Evolutionary conservation across 768 basidiomycete genomes (phyloP), one percentile per base, ranked within the genome.

Genomic region (Termitomyces bulborhizus): DNA sequence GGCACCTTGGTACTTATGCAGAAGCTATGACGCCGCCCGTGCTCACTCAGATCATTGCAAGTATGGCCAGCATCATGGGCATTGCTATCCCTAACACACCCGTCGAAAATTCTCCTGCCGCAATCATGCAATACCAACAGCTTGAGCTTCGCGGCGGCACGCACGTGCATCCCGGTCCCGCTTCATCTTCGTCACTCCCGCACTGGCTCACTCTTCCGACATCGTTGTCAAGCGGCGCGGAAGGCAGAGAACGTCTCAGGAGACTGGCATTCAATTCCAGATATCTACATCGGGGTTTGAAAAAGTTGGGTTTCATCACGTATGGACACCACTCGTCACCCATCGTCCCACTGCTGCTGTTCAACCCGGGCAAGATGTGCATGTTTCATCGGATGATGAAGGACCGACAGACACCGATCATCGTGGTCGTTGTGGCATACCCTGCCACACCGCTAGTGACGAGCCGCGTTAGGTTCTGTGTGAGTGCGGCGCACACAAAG

Each of bases 21-120:
- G 96, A 99, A 71, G 73, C 90, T 1, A 94, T 96, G 81, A 72
- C 91, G 0, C 96, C 96, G 0, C 82, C 93, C 0, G 92, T 99
- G 46, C 77, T 97, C 31, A 90, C 89, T 16, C 97, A 99, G 69
- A 77, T 98, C 62, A 73, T 95, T 48, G 83, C 96, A 2, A 89
- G 89, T 58, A 97, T 96, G 91, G 90, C 87, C 0, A 93, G 91
- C 61, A 98, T 99, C 73, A 98, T 98, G 94, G 96, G 96, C 29
- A 70, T 93, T 56, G 66, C 79, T 11, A 57, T 73, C 5, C 67
- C 76, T 9, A 63, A 75, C 32, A 18, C 71, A 29, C n/a, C 70
- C 1, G 58, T 74, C 7, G 64, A 69, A n/a, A 61, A 70, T 39
- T 62, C 69, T 29, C 58, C 61, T 24, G 53, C 63, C 55, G 54